A percentile compares a stretch with the other conserved stretches of the same genome.
Conservation (phyloP, 1,139 yeast genomes). For the Blastobotrys ciferrii region DNA sequence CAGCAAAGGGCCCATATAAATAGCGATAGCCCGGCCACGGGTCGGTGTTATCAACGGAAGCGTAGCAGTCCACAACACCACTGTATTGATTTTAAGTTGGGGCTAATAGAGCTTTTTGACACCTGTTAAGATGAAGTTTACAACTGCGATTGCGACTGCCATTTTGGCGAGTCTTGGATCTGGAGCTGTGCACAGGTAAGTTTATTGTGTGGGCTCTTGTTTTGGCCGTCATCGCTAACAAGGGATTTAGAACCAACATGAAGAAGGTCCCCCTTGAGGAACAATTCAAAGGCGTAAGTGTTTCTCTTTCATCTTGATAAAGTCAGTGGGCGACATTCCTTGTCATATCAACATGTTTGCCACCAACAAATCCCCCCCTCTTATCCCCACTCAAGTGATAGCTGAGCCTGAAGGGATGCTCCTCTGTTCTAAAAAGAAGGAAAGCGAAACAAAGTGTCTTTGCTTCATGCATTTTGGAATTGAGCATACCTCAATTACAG, state of each 20-base stretch:
- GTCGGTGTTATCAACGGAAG: background rate
- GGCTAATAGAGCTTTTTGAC: background rate
- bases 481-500: too few species aligned
- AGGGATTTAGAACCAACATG: slow-evolving; percentile 47
- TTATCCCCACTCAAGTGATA: background rate
- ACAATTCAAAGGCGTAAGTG: slow-evolving; percentile 51
- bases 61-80: background rate
- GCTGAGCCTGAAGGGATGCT: background rate
- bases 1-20: background rate
- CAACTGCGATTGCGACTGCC: slow-evolving; percentile 50
- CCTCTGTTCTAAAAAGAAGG: too few species aligned
- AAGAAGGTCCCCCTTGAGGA: slow-evolving; percentile 63
- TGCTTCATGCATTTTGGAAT: too few species aligned
- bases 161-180: slow-evolving; percentile 46
- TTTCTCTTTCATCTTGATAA: background rate
- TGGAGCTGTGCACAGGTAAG: slow-evolving; percentile 45
- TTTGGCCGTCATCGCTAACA: background rate
- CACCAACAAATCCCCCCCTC: too few species aligned
- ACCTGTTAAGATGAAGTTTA: slow-evolving; percentile 24
- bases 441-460: too few species aligned
- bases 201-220: slow-evolving; percentile 10
- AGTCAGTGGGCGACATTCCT: background rate
- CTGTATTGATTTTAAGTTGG: background rate
- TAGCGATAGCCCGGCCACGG: background rate
- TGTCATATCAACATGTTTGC: background rate